These are phyloP conservation scores for Penicillium verrucosum DNA, from an alignment of 2,329 filamentous ascomycete genomes.

Conservation along the genomic window DNA sequence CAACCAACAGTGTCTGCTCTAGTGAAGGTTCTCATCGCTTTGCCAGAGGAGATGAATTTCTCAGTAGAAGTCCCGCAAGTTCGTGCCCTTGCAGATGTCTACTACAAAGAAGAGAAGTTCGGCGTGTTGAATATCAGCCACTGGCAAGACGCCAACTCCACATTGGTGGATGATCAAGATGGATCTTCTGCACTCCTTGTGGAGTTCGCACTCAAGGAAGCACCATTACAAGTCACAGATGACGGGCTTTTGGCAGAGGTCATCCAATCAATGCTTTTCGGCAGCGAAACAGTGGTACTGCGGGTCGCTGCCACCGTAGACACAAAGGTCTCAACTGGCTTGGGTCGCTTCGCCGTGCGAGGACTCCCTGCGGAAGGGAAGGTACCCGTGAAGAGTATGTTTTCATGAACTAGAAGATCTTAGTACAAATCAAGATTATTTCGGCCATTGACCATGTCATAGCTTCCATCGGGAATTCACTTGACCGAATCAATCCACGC, in stretches of 20 bases:
- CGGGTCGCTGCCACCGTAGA: conserved; percentile 77
- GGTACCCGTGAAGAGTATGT: conserved; percentile 92
- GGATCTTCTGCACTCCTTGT: conserved; percentile 67
- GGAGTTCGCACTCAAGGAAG: conserved; percentile 70
- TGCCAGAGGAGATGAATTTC: conserved; percentile 86
- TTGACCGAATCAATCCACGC: conserved; percentile 57
- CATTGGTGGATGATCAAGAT: conserved; percentile 58
- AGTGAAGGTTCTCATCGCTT: conserved; percentile 70
- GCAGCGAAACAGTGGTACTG: conserved; percentile 65
- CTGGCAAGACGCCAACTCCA: conserved; percentile 84
- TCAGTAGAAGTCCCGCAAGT: conserved; percentile 74
- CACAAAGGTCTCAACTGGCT: conserved; percentile 73
- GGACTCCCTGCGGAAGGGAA: conserved; percentile 79
- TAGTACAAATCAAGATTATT: conserved; percentile 21
- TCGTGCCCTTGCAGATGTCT: conserved; percentile 74
- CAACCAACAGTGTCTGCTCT: conserved; percentile 79
- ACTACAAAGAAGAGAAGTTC: conserved; percentile 72
- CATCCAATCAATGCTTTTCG: conserved; percentile 76
- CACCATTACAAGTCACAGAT: conserved; percentile 79
- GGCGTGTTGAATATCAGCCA: conserved; percentile 73
- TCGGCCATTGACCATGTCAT: conserved; percentile 25
- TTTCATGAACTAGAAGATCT: conserved; percentile 17
- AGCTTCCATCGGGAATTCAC: conserved; percentile 59
- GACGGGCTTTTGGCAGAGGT: conserved; percentile 74
- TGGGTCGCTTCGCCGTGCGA: conserved; percentile 77